Evolutionary conservation across 495 filamentous ascomycete genomes (phyloP).

Genomic region (Hyaloscypha bicolor): DNA sequence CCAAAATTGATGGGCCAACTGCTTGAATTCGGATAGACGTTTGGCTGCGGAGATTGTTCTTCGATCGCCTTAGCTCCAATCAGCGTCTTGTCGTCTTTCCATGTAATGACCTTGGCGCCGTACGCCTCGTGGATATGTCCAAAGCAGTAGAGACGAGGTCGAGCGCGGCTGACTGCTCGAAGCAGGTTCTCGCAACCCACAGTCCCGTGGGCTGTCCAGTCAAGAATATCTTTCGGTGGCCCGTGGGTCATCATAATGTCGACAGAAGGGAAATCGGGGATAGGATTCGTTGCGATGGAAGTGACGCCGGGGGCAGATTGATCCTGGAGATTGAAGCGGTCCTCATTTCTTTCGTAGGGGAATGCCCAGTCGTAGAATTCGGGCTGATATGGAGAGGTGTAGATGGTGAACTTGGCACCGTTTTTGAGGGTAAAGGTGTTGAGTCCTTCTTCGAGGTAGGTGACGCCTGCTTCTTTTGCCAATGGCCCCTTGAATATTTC

Average conservation of each 20-base stretch:
- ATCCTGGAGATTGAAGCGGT: constrained; percentile 40
- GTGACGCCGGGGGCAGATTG: constrained; percentile 26
- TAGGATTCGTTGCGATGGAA: constrained; percentile 37
- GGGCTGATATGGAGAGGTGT: constrained; percentile 71
- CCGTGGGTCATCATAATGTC: constrained; percentile 78
- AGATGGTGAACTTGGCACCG: constrained; percentile 64
- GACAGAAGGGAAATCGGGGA: constrained; percentile 51
- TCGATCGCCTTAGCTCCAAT: constrained; percentile 42
- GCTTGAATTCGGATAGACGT: constrained; percentile 47
- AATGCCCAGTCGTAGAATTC: constrained; percentile 66
- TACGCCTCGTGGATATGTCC: constrained; percentile 78
- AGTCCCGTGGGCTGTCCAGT: constrained; percentile 42
- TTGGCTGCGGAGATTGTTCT: constrained; percentile 43
- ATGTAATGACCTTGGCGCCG: constrained; percentile 62
- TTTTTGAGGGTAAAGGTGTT: constrained; percentile 56
- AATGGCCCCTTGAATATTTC: constrained; percentile 45
- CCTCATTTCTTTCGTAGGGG: constrained; percentile 55
- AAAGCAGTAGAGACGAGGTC: constrained; percentile 67
- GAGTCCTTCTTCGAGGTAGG: constrained; percentile 69
- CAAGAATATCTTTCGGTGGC: constrained; percentile 63
- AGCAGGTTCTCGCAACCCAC: constrained; percentile 65
- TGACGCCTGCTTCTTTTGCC: constrained; percentile 55
- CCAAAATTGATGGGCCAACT: constrained; percentile 44
- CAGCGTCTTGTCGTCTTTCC: constrained; percentile 45
- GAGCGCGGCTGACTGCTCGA: constrained; percentile 53